Evolutionary conservation across 2,329 filamentous ascomycete species (phyloP), one percentile per base, ranked within the genome.

Genomic region (Fonsecaea monophora): DNA sequence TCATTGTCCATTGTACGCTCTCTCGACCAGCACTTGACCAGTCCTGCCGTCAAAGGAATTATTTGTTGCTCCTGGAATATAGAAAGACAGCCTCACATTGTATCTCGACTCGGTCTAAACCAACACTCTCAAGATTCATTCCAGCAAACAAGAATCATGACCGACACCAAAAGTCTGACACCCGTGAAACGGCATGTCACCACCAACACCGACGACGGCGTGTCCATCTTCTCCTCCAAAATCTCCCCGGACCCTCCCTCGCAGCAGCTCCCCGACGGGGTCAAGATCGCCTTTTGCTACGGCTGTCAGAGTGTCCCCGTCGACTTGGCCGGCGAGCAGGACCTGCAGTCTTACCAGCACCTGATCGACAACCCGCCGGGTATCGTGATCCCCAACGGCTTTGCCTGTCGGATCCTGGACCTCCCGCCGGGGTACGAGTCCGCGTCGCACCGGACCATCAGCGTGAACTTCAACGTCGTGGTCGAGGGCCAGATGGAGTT

Each of bases 401-500:
- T 60, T 6, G 60, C 67, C 1, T 55, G 65, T 6, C 35, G 67
- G 5, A 40, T 66, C 12, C 81, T 84, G 37, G 82, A 85, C 68
- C 82, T 84, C 68, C 75, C 75, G 0, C 83, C 83, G 0, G 74
- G 73, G 2, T 76, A 78, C 30, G 70, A 73, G 12, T 77, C 77
- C 13, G 72, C 80, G 15, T 82, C 85, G 78, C 85, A 86, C 69
- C 80, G 84, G 15, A 86, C 84, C 1, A 78, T 82, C 68, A 83
- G 79, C 35, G 74, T 87, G 3, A 84, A 86, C 70, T 86, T 82
- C 67, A 84, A 83, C 1, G 77, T 86, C 56, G 79, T 86, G 1
- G 68, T 87, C 6, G 83, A 86, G 68, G 85, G 85, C 1, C 77
- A 80, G 70, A 70, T 87, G 30, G 82, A 84, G 67, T 77, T 86